These are phyloP conservation scores for Phytophthora cryptogea DNA, from an alignment of 352 stramenopile genomes.

Conservation along the genomic window DNA sequence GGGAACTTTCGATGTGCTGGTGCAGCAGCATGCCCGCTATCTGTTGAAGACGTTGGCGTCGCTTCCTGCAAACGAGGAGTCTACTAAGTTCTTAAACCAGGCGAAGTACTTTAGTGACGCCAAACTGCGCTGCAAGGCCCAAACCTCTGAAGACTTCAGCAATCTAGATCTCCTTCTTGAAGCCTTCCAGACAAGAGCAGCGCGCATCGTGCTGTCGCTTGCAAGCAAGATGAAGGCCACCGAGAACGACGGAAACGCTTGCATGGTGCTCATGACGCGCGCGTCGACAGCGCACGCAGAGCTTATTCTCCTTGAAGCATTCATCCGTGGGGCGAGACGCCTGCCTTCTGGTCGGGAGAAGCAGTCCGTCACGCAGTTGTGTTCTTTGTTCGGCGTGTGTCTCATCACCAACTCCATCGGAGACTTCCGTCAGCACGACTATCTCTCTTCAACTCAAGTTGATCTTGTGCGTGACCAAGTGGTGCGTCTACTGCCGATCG, in stretches of 20 bases:
- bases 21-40: conserved; percentile 56
- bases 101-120: no score
- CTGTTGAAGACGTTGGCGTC: conserved; percentile 47
- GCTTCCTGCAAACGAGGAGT: conserved; percentile 1
- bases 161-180: conserved; percentile 47
- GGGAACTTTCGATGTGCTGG: conserved; percentile 62
- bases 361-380: conserved; percentile 42
- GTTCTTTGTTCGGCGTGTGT: conserved; percentile 52
- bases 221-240: conserved; percentile 48
- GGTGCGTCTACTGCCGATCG: conserved; percentile 37
- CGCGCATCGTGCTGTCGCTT: no score
- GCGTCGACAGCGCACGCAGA: conserved; percentile 54
- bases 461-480: no score
- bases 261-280: conserved; percentile 60
- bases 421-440: conserved; percentile 63
- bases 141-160: conserved; percentile 37
- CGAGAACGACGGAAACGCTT: conserved; percentile 54
- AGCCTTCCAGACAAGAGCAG: no score
- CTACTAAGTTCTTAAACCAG: no score
- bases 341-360: no score
- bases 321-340: conserved; percentile 42
- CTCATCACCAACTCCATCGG: conserved; percentile 50
- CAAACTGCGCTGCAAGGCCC: no score
- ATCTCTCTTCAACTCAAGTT: conserved; percentile 56
- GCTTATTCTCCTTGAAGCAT: conserved; percentile 49